Evolutionary conservation across 1,139 yeast genomes (phyloP).

Genomic region (Yamadazyma trypodendri): DNA sequence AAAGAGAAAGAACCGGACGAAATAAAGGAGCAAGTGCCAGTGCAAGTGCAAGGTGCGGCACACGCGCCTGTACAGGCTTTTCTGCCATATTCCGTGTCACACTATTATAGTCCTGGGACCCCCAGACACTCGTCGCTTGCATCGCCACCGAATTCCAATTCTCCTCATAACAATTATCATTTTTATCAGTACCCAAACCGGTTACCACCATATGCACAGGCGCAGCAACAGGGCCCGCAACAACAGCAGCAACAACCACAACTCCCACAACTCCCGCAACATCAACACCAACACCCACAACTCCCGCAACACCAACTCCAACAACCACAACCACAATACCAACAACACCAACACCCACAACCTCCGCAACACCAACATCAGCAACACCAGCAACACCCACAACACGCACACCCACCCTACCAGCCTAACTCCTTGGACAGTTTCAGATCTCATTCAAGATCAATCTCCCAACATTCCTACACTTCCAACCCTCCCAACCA

Average conservation of each 20-base stretch:
- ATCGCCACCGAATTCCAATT: slow-evolving; percentile 18
- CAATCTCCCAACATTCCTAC: slow-evolving; percentile 2
- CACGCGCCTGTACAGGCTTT: slow-evolving; percentile 1
- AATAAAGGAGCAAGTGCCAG: not conserved
- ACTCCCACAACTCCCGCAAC: slow-evolving; percentile 5
- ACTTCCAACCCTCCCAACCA: slow-evolving; percentile 1
- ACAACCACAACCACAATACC: slow-evolving; percentile 6
- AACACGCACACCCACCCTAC: not conserved
- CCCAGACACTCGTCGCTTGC: slow-evolving; percentile 13
- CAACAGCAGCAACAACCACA: slow-evolving; percentile 12
- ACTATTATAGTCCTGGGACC: slow-evolving; percentile 10
- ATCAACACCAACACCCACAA: slow-evolving; percentile 10
- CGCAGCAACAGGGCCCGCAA: slow-evolving; percentile 7
- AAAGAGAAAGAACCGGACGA: slow-evolving; percentile 7
- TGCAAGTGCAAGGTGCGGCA: not conserved
- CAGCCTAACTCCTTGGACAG: not conserved
- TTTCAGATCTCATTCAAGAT: slow-evolving; percentile 1
- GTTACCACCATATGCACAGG: not conserved
- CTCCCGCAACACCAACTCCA: slow-evolving; percentile 8
- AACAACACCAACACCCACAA: slow-evolving; percentile 7
- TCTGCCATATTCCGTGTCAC: slow-evolving; percentile 1
- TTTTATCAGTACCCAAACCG: slow-evolving; percentile 13
- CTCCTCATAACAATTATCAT: slow-evolving; percentile 17
- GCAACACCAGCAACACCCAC: slow-evolving; percentile 1
- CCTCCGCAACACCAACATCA: slow-evolving; percentile 5